Base-by-base conservation (phyloP, 2,329 filamentous ascomycete species). In the Orbilia blumenaviensis region DNA sequence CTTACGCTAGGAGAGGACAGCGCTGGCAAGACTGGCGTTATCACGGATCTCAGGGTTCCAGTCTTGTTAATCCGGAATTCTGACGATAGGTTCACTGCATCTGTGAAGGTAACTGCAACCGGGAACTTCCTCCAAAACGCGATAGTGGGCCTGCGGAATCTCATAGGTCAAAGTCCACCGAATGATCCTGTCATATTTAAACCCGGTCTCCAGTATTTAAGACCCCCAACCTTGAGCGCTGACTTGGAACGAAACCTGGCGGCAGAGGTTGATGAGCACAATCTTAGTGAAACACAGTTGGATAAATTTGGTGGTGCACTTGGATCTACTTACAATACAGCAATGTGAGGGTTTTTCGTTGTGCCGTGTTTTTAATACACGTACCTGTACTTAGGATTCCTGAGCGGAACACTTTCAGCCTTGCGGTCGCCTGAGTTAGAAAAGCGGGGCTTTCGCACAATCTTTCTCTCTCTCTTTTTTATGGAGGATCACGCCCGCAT, bases 151-250 rank as follows among this genome's bases (percentile, higher is more conserved):
- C 3, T 36, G n/a, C 27, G 34, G 10, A 34, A 38, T 6, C 27
- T 56, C 18, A 23, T 34, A 36, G 50, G 50, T 10, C 3, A 21
- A 14, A 34, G 12, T 2, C 27, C 27, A 34, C 12, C 18, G 1
- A 56, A 56, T 9, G 29, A 56, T n/a, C 50, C 50, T 18, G 50
- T 56, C n/a, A 25, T 56, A 34, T 56, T 56, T 21, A 38, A 56
- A 10, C 50, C 50, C 1, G 44, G 44, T n/a, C 21, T 48, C 7
- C 44, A 48, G 23, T 48, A 48, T 27, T 48, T 48, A 10, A 25
- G 44, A 10, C 44, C 44, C 10, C 23, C 44, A n/a, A 48, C 23
- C 8, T 25, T 27, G 21, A 14, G 2, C 8, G 23, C 21, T 10
- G 9, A 25, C 14, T 14, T 27, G 10, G 44, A 25, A 27, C 6